Conservation (phyloP, 441 rosid genomes). For the Brassica hybrid region DNA sequence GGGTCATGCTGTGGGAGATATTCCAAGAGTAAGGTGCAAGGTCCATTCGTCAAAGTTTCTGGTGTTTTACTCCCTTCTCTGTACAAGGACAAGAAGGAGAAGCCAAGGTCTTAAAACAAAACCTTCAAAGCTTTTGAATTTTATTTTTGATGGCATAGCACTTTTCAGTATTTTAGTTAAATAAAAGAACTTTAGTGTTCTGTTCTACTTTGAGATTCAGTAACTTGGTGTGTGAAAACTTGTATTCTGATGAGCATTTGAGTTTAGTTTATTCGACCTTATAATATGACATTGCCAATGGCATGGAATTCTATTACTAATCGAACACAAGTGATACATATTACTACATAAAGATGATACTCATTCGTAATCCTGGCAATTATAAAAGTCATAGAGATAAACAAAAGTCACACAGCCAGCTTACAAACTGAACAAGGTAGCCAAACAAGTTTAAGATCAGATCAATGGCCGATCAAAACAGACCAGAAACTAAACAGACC, state of each 20-base stretch:
- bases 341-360: slow-evolving; percentile 2
- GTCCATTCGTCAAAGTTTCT: not conserved
- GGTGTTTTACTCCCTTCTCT: not conserved
- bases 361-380: no score
- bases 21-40: not conserved
- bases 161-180: not conserved
- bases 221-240: not conserved
- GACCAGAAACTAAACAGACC: no score
- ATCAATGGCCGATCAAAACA: no score
- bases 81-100: not conserved
- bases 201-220: not conserved
- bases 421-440: no score
- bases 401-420: no score
- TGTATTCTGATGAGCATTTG: not conserved
- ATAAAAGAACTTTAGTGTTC: not conserved
- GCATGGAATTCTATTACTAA: not conserved
- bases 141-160: not conserved
- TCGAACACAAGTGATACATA: slow-evolving; percentile 14
- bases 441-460: no score
- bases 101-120: not conserved
- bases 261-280: not conserved
- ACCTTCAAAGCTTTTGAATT: not conserved
- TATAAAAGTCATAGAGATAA: no score
- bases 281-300: not conserved
- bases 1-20: not conserved